Conservation (phyloP, 1,284 basidiomycete genomes). For the Sporisorium reilianum region DNA sequence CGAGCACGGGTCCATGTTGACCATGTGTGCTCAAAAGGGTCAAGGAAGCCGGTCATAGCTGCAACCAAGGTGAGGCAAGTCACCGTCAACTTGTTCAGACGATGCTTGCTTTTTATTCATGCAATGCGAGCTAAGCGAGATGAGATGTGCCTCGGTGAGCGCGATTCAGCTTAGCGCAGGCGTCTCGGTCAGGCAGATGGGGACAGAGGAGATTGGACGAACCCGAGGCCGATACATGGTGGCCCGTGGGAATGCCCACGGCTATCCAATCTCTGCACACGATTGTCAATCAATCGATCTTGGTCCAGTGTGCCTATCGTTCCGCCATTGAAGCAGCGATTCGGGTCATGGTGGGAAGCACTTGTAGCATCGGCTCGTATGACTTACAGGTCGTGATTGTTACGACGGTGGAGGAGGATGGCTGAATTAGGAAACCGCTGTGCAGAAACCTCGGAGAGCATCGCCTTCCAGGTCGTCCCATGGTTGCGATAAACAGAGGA, state of each 20-base stretch:
- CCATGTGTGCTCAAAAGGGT: neutral
- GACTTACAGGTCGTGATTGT: too few relatives aligned
- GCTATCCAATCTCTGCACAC: neutral
- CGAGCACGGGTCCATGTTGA: conserved; percentile 1
- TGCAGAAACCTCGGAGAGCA: too few relatives aligned
- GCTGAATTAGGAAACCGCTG: too few relatives aligned
- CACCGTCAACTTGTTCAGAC: neutral
- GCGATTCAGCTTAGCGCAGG: neutral
- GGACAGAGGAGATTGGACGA: neutral
- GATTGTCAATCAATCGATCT: neutral
- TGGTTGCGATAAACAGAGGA: too few relatives aligned
- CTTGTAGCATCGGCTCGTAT: too few relatives aligned
- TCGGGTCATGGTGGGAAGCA: too few relatives aligned
- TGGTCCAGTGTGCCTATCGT: too few relatives aligned
- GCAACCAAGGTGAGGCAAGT: neutral
- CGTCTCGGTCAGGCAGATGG: too few relatives aligned
- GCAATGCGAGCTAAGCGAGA: neutral
- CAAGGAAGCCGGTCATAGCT: neutral
- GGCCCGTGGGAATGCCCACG: neutral
- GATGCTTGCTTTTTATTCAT: conserved; percentile 2
- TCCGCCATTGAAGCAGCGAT: too few relatives aligned
- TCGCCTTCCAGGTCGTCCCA: too few relatives aligned
- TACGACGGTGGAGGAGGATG: too few relatives aligned
- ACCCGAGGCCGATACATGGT: neutral
- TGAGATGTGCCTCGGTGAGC: neutral